Evolutionary conservation across 345 rosid species (phyloP).

Genomic region (Citrus medica): DNA sequence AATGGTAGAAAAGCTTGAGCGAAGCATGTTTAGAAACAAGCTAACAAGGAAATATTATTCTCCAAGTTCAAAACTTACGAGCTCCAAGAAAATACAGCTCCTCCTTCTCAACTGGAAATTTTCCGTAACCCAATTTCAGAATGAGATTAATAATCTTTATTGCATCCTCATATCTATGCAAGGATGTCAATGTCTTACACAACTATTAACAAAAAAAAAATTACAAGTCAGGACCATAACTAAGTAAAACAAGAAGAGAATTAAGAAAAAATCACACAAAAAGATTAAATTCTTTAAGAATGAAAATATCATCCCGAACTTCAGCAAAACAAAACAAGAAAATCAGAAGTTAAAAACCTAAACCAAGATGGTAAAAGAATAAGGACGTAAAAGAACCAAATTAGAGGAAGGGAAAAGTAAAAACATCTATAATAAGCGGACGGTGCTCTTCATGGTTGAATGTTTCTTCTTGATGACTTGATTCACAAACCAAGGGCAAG

Average conservation of each 20-base stretch:
- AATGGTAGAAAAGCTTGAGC: neutral
- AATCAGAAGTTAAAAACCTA: neutral
- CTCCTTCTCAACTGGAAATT: neutral
- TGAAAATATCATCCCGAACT: too few species aligned
- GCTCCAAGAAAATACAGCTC: conserved; percentile 1
- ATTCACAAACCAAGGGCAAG: conserved; percentile 61
- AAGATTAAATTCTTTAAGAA: too few species aligned
- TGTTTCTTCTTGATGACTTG: conserved; percentile 12
- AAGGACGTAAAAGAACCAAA: neutral
- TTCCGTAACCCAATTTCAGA: neutral
- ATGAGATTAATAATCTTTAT: neutral
- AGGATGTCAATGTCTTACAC: neutral
- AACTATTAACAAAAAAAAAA: neutral
- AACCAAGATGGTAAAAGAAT: neutral
- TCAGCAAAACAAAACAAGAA: neutral
- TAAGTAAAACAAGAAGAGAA: too few species aligned
- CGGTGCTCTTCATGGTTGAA: neutral
- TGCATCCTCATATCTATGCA: neutral
- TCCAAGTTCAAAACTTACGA: neutral
- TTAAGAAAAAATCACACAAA: too few species aligned
- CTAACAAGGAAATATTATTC: neutral
- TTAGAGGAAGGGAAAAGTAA: neutral
- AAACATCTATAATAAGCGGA: neutral
- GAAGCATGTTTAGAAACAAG: neutral
- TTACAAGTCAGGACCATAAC: neutral